Evolutionary conservation across 2,329 filamentous ascomycete genomes (phyloP).

Genomic region (Dryadomyces sulphureus): DNA sequence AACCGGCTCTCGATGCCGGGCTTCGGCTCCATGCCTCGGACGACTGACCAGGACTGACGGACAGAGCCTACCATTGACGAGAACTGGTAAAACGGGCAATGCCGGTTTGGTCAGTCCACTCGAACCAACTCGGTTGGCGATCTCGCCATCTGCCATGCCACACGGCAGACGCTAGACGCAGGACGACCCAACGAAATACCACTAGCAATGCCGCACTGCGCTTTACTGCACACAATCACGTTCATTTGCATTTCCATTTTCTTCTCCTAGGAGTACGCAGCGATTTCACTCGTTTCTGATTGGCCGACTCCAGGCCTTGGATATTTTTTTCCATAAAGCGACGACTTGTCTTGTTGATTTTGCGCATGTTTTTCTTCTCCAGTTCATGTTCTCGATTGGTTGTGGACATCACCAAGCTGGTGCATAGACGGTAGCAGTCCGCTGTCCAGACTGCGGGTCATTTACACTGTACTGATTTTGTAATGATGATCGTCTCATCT

Average conservation of each 20-base stretch:
- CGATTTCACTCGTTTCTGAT: too few relatives aligned
- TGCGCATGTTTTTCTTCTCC: background rate
- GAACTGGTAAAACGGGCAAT: background rate
- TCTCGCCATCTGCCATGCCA: background rate
- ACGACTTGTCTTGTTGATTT: background rate
- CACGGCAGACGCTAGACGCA: too few relatives aligned
- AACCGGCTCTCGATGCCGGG: constrained; percentile 42
- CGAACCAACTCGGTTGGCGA: background rate
- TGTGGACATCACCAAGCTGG: background rate
- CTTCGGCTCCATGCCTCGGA: constrained; percentile 29
- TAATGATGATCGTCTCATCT: background rate
- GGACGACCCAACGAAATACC: too few relatives aligned
- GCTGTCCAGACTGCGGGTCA: background rate
- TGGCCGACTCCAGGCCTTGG: background rate
- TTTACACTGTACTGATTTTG: background rate
- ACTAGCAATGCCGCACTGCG: too few relatives aligned
- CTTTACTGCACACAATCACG: too few relatives aligned
- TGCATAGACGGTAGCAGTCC: background rate
- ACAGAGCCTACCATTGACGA: constrained; percentile 12
- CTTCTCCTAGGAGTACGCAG: too few relatives aligned
- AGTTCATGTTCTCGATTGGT: background rate
- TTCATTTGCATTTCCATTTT: background rate
- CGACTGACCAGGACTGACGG: constrained; percentile 25
- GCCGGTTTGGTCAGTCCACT: background rate
- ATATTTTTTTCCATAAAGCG: background rate